phyloP scores from a whole-genome alignment of 371 early-diverging fungal genomes.

The Rhizopus arrhizus region DNA sequence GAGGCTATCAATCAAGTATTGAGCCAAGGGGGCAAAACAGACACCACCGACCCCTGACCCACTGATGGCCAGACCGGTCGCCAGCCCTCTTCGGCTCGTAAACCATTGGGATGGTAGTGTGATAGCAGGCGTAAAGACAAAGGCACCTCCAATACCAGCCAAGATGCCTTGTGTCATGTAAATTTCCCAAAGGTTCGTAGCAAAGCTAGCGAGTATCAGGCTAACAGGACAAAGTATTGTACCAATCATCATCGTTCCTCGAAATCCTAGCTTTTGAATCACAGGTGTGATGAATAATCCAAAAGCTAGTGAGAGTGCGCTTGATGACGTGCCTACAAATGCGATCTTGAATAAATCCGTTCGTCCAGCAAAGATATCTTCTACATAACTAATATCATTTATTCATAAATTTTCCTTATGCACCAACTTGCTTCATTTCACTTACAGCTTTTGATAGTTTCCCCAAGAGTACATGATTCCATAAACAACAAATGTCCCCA shows the following conservation, averaged over 20 bases:
- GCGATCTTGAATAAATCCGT: constrained; percentile 45
- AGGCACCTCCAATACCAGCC: constrained; percentile 55
- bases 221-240: constrained; percentile 55
- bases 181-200: constrained; percentile 58
- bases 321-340: constrained; percentile 59
- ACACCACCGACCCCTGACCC: constrained; percentile 80
- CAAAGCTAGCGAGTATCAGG: constrained; percentile 60
- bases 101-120: constrained; percentile 78
- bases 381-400: constrained; percentile 29
- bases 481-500: constrained; percentile 58
- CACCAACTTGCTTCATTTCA: neutral
- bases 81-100: constrained; percentile 66
- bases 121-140: constrained; percentile 66
- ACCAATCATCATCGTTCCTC: constrained; percentile 63
- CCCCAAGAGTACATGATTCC: constrained; percentile 63
- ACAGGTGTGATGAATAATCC: constrained; percentile 68
- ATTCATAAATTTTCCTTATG: neutral
- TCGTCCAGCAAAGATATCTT: constrained; percentile 36
- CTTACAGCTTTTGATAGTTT: constrained; percentile 52
- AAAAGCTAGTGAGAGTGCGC: constrained; percentile 44
- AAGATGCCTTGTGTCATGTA: constrained; percentile 69
- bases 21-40: constrained; percentile 62
- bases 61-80: constrained; percentile 75
- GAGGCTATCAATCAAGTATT: constrained; percentile 46
- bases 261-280: constrained; percentile 57